Evolutionary conservation across 73 alveolate genomes (phyloP).

Genomic region (Paramecium pentaurelia): DNA sequence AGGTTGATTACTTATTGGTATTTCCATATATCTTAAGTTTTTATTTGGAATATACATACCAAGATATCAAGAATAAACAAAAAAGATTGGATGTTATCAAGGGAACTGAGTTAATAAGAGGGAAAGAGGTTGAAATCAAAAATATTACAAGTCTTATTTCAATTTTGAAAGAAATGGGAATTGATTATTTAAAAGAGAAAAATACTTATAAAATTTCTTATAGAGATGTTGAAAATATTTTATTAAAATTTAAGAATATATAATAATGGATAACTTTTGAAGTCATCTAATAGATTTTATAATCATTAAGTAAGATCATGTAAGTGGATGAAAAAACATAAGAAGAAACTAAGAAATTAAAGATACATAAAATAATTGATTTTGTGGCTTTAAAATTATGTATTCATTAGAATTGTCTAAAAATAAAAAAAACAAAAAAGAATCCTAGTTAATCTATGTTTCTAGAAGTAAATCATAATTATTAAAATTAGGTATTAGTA

Average conservation of each 20-base stretch:
- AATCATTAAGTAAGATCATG: not conserved
- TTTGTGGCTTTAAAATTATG: not conserved
- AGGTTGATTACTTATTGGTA: not conserved
- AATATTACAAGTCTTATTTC: not conserved
- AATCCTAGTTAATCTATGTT: not conserved
- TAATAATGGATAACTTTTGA: conserved; percentile 37
- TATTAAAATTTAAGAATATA: conserved; percentile 17
- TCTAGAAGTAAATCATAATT: not conserved
- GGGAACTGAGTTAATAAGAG: not conserved
- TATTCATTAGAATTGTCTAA: conserved; percentile 13
- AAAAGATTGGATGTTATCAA: not conserved
- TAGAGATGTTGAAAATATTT: conserved; percentile 31
- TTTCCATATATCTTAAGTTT: conserved; percentile 31
- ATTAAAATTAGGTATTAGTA: not conserved
- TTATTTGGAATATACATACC: not conserved
- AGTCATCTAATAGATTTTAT: not conserved
- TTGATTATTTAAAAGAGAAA: conserved; percentile 9
- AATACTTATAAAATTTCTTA: not conserved
- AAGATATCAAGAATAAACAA: not conserved
- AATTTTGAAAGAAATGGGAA: conserved; percentile 19
- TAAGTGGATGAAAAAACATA: not conserved
- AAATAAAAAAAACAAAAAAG: not conserved
- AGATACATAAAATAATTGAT: not conserved
- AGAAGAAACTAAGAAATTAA: not conserved
- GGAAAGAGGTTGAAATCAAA: not conserved